Percentiles rank a stretch among this genome's conserved stretches.
Conservation (phyloP, 768 basidiomycete genomes). For the Phlebiopsis flavidoalba region DNA sequence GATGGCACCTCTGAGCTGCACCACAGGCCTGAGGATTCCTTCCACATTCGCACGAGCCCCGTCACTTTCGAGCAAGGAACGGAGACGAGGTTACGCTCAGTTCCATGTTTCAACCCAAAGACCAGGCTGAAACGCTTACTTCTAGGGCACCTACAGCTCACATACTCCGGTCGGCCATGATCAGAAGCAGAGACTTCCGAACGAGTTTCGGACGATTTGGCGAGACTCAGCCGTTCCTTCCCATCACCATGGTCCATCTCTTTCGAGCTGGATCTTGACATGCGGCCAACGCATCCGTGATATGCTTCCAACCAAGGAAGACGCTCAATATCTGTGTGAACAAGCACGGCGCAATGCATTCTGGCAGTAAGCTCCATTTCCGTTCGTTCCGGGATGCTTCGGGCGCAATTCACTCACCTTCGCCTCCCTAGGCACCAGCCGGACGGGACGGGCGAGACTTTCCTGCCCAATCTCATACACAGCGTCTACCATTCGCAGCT, state of each 20-base stretch:
- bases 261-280: constrained; percentile 41
- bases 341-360: constrained; percentile 63
- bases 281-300: constrained; percentile 60
- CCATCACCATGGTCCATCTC: constrained; percentile 61
- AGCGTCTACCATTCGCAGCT: constrained; percentile 62
- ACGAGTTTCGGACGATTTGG: constrained; percentile 34
- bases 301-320: constrained; percentile 53
- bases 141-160: background rate
- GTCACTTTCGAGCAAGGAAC: constrained; percentile 13
- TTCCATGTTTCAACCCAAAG: constrained; percentile 28
- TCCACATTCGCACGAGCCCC: constrained; percentile 1
- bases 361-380: constrained; percentile 55
- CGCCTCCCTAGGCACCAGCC: constrained; percentile 48
- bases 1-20: constrained; percentile 1
- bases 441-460: constrained; percentile 63
- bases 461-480: constrained; percentile 62
- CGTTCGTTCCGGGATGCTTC: constrained; percentile 10
- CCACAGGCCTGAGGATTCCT: constrained; percentile 10
- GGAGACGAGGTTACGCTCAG: constrained; percentile 19
- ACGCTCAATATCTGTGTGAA: constrained; percentile 56
- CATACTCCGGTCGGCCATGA: background rate
- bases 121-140: constrained; percentile 22
- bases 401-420: constrained; percentile 9
- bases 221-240: constrained; percentile 61
- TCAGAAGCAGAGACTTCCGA: background rate